phyloP scores from a whole-genome alignment of 179 eudicot species.

The Pouteria campechiana region DNA sequence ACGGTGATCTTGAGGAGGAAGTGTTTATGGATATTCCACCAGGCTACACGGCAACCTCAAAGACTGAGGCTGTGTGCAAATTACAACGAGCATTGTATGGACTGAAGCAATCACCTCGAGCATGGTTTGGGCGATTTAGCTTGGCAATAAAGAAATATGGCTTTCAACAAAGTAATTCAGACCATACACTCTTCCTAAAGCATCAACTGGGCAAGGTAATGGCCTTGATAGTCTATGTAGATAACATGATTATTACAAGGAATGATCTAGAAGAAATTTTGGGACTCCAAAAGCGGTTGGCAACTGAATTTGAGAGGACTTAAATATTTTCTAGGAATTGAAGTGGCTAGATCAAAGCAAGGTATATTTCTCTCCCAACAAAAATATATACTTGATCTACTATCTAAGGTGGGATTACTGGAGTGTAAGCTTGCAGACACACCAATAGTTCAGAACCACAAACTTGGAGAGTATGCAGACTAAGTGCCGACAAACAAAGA shows the following conservation, averaged over 20 bases:
- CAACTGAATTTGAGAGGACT: no score
- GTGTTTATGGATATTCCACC: no score
- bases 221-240: background rate
- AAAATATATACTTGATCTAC: no score
- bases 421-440: background rate
- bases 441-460: background rate
- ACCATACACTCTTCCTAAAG: background rate
- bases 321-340: no score
- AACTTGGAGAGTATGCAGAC: background rate
- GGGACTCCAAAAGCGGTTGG: background rate
- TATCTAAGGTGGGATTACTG: no score
- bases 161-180: no score
- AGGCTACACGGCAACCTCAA: background rate
- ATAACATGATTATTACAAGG: background rate
- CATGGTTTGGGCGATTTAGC: no score
- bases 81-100: background rate
- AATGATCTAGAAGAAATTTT: background rate
- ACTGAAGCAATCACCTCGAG: no score
- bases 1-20: no score
- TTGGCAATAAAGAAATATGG: no score
- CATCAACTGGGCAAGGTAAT: background rate
- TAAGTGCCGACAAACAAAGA: background rate
- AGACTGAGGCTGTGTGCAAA: background rate
- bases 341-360: no score
- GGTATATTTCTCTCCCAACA: no score